These are phyloP conservation scores for Blastobotrys malaysiensis DNA, from an alignment of 1,139 yeast species.

Conservation along the genomic window DNA sequence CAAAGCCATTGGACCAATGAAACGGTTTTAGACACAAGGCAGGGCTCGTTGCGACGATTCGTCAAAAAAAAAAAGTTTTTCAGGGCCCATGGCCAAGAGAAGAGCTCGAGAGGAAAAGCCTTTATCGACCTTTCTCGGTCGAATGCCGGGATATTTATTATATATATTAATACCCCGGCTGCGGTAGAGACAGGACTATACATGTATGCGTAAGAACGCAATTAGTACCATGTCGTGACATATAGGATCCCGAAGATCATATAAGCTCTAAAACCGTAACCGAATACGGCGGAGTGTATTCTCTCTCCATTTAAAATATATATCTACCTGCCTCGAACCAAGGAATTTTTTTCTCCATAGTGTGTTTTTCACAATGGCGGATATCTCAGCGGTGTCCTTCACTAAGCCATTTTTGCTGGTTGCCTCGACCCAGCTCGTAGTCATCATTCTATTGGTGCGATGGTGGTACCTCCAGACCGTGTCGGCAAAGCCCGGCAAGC, in stretches of 20 bases:
- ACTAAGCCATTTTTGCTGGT: neutral
- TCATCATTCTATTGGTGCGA: slow-evolving; percentile 1
- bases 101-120: neutral
- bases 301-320: neutral
- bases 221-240: neutral
- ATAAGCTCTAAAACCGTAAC: neutral
- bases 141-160: neutral
- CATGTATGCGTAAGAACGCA: no score
- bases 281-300: neutral
- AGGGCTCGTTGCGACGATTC: neutral
- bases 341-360: neutral
- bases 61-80: neutral
- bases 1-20: neutral
- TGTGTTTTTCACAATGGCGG: no score
- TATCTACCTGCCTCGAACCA: neutral
- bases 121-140: neutral
- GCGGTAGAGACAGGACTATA: neutral
- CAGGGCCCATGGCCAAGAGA: neutral
- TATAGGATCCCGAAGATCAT: neutral
- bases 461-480: slow-evolving; percentile 2
- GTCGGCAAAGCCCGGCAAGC: neutral
- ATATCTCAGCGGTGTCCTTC: neutral
- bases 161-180: neutral
- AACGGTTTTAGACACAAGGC: neutral
- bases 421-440: slow-evolving; percentile 1